These are phyloP conservation scores for Exophiala alcalophila DNA, from an alignment of 2,329 filamentous ascomycete genomes.

Conservation along the genomic window DNA sequence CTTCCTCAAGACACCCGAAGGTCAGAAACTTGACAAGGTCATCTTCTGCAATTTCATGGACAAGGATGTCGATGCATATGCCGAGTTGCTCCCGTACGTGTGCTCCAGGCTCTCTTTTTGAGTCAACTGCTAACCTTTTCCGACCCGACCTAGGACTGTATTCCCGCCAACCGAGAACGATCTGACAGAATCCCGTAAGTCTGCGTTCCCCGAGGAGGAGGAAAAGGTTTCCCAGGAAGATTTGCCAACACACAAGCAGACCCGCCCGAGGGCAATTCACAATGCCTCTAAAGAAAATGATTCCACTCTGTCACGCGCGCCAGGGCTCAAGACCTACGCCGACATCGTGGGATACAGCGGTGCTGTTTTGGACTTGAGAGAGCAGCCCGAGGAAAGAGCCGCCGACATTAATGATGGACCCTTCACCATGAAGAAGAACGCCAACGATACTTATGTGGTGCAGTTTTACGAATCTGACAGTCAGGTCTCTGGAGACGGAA, in stretches of 20 bases:
- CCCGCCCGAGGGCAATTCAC: slow-evolving; percentile 15
- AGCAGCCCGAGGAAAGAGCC: slow-evolving; percentile 8
- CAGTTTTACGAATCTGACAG: too few species aligned
- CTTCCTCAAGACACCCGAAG: slow-evolving; percentile 49
- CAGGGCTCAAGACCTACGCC: too few species aligned
- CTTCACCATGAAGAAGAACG: too few species aligned
- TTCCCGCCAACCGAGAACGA: slow-evolving; percentile 49
- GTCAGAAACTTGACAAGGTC: slow-evolving; percentile 61
- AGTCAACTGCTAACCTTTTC: slow-evolving; percentile 2
- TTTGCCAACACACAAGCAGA: slow-evolving; percentile 17
- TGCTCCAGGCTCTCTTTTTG: neutral
- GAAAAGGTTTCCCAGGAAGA: slow-evolving; percentile 1
- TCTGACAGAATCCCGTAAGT: slow-evolving; percentile 8
- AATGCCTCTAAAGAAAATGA: too few species aligned
- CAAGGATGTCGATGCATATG: slow-evolving; percentile 75
- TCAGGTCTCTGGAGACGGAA: too few species aligned
- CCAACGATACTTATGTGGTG: too few species aligned
- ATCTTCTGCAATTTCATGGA: slow-evolving; percentile 80
- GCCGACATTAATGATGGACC: neutral
- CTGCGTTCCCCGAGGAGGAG: slow-evolving; percentile 2
- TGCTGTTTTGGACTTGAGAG: too few species aligned
- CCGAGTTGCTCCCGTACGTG: slow-evolving; percentile 68
- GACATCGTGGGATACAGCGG: too few species aligned
- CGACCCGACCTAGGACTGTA: slow-evolving; percentile 38
- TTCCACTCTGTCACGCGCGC: too few species aligned